These are phyloP conservation scores for Nectriaceae sp. DNA, from an alignment of 2,329 filamentous ascomycete genomes.

Conservation along the genomic window DNA sequence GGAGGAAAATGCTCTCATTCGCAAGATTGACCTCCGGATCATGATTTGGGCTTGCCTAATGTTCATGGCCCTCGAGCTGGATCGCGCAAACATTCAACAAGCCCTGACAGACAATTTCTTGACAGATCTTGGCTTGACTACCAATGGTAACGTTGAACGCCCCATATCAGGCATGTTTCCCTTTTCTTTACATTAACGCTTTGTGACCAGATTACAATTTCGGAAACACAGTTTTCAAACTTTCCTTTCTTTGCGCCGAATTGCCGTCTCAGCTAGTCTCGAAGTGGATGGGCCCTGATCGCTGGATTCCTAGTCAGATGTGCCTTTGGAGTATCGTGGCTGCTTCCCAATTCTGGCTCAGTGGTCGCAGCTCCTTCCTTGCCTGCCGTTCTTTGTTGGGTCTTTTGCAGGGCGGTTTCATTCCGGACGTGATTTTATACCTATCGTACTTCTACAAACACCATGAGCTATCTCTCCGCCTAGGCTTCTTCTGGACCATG, in stretches of 20 bases:
- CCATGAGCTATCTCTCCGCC: slow-evolving; percentile 64
- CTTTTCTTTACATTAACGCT: no score
- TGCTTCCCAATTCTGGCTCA: slow-evolving; percentile 54
- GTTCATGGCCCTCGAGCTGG: slow-evolving; percentile 47
- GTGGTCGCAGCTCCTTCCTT: slow-evolving; percentile 48
- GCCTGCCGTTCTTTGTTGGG: slow-evolving; percentile 55
- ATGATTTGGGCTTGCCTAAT: slow-evolving; percentile 50
- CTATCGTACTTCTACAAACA: slow-evolving; percentile 74
- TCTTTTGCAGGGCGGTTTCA: slow-evolving; percentile 57
- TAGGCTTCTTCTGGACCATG: slow-evolving; percentile 69
- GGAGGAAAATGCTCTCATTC: no score
- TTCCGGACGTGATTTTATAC: slow-evolving; percentile 63
- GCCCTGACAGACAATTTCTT: slow-evolving; percentile 52
- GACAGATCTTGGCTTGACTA: slow-evolving; percentile 43
- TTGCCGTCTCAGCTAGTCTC: slow-evolving; percentile 62
- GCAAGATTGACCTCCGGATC: slow-evolving; percentile 44
- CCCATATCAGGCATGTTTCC: slow-evolving; percentile 25
- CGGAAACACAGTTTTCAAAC: slow-evolving; percentile 35
- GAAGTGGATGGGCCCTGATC: slow-evolving; percentile 59
- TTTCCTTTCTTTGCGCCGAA: slow-evolving; percentile 35
- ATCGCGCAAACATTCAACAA: slow-evolving; percentile 48
- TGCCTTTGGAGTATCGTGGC: slow-evolving; percentile 57
- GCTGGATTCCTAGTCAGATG: slow-evolving; percentile 63
- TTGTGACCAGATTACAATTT: no score
- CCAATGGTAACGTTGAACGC: slow-evolving; percentile 33